Evolutionary conservation across 768 basidiomycete species (phyloP), one percentile per base, ranked within the genome.

Genomic region (Tulasnella calospora): DNA sequence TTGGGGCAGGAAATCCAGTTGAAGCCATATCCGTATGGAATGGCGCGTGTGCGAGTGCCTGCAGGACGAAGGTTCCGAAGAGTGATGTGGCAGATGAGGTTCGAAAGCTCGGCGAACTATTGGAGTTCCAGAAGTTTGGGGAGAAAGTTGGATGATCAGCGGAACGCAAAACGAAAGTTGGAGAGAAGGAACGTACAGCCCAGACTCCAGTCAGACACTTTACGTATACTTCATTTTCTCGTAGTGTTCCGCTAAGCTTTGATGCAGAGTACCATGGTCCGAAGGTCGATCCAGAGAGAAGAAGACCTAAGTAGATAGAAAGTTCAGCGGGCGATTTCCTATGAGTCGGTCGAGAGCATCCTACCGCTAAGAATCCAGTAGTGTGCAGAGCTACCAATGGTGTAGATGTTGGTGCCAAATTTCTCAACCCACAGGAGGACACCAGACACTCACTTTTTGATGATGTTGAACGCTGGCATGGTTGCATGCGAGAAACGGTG

Each of bases 401-500:
- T 46, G 55, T 61, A 35, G 23, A 10, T 44, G 76, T 35, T 21
- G 71, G 8, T 44, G 40, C 21, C 40, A 19, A 40, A 30, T 30
- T 15, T 13, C 57, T 6, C n/a, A 21, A 19, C 12, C 21, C 23
- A n/a, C 15, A 8, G 13, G 38, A n/a, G 82, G n/a, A n/a, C 47
- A 41, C 89, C 36, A 82, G n/a, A n/a, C 47, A 41, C 89, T 38
- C 77, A 98, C 97, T 99, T 99, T 84, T 92, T 93, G 87, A 97
- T 91, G 46, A 99, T 89, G 83, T 95, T 94, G 79, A 83, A 82
- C 78, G 92, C 84, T 1, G 97, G 98, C 93, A 99, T 97, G 0
- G 97, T 98, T 1, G 91, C 93, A 85, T 95, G 90, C 40, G 96
- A 98, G 88, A 98, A 99, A 15, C 94, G 92, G 83, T 99, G 98